Conservation (phyloP, 257 asterid species). For the Fraxinus anomala region DNA sequence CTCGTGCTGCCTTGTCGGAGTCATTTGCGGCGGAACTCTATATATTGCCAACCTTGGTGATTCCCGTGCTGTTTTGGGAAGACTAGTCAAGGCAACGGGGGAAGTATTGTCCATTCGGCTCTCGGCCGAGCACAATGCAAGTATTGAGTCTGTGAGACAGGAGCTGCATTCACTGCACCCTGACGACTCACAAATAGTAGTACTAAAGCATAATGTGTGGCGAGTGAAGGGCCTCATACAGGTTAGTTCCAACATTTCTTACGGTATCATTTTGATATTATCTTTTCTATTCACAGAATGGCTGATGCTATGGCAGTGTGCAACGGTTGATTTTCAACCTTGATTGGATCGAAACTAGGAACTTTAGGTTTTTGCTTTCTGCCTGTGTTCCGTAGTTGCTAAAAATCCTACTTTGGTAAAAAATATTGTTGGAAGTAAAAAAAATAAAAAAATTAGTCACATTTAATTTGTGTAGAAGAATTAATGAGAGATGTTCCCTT, state of each 20-base stretch:
- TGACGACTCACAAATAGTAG: slow-evolving; percentile 79
- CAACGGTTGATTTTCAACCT: neutral
- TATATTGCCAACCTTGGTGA: slow-evolving; percentile 83
- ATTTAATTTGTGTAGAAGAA: neutral
- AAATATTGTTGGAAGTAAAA: neutral
- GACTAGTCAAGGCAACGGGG: slow-evolving; percentile 62
- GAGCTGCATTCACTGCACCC: slow-evolving; percentile 75
- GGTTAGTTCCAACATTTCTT: slow-evolving; percentile 43
- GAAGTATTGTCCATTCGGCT: slow-evolving; percentile 72
- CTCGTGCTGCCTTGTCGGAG: slow-evolving; percentile 86
- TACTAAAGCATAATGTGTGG: slow-evolving; percentile 80
- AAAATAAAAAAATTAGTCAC: neutral
- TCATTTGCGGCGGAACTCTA: slow-evolving; percentile 63
- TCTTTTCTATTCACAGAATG: slow-evolving; percentile 13
- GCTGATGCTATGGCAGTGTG: slow-evolving; percentile 5
- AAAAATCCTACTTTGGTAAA: neutral
- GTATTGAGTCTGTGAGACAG: slow-evolving; percentile 68
- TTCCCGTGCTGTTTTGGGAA: slow-evolving; percentile 85
- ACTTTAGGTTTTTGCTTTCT: neutral
- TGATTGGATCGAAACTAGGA: neutral
- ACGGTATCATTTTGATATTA: slow-evolving; percentile 8
- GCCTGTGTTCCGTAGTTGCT: neutral
- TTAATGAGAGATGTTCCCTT: neutral
- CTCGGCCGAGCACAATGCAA: slow-evolving; percentile 81
- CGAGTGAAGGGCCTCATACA: slow-evolving; percentile 91